phyloP scores from a whole-genome alignment of 2,329 filamentous ascomycete species.

The Septoria petroselini region DNA sequence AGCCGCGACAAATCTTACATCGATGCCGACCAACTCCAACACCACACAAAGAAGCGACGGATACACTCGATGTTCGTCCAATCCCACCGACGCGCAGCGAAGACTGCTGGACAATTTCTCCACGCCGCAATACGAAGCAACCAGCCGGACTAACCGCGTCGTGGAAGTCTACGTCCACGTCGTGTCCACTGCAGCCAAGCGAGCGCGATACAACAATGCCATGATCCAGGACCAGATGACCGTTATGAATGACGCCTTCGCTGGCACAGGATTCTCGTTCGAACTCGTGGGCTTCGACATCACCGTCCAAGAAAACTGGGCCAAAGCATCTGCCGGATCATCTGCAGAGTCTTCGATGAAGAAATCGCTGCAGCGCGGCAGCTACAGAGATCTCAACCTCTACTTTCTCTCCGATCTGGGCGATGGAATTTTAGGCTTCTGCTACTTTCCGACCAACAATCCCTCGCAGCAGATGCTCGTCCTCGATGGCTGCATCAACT shows the following conservation, averaged over 20 bases:
- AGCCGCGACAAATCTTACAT: neutral
- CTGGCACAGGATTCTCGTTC: slow-evolving; percentile 50
- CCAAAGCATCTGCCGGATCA: slow-evolving; percentile 47
- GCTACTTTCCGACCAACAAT: slow-evolving; percentile 30
- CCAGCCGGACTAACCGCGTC: neutral
- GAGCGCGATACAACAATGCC: slow-evolving; percentile 37
- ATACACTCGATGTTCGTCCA: slow-evolving; percentile 4
- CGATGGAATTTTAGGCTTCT: slow-evolving; percentile 11
- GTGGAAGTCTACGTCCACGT: slow-evolving; percentile 41
- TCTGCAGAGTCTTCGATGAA: slow-evolving; percentile 46
- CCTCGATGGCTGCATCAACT: slow-evolving; percentile 53
- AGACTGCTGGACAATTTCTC: slow-evolving; percentile 8
- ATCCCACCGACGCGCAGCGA: slow-evolving; percentile 1
- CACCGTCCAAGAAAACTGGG: slow-evolving; percentile 53
- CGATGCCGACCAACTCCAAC: neutral
- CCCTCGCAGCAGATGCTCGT: slow-evolving; percentile 41
- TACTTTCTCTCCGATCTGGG: slow-evolving; percentile 54
- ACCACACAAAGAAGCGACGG: neutral
- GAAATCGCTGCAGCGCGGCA: slow-evolving; percentile 49
- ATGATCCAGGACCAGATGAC: slow-evolving; percentile 38
- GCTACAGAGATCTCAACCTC: slow-evolving; percentile 52
- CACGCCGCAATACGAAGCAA: slow-evolving; percentile 1
- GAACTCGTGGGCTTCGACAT: slow-evolving; percentile 47
- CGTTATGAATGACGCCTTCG: slow-evolving; percentile 41
- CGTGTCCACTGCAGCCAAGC: slow-evolving; percentile 36